Evolutionary conservation across 1,284 basidiomycete species (phyloP), one percentile per base, ranked within the genome.

Genomic region (Naganishia sp.): DNA sequence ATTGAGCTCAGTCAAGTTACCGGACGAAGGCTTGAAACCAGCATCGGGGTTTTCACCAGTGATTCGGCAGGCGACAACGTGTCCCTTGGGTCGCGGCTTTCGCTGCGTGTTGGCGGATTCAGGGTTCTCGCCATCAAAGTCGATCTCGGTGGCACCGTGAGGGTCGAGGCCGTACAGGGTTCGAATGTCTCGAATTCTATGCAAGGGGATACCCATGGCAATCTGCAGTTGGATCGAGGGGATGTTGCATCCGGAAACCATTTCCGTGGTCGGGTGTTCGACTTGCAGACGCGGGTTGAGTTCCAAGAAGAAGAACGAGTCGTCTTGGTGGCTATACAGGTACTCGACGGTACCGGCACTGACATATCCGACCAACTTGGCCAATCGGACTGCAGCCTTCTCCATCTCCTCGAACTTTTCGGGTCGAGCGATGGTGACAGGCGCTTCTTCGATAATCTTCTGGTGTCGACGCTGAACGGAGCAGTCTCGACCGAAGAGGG

Each of bases 381-480:
- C 94, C 28, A 99, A 85, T 75, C 96, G 88, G 53, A 99, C 96
- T 44, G 96, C 96, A 15, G 96, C 94, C 74, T 94, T 92, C 79
- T 99, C 96, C 96, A 99, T 99, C 80, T 94, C 83, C 78, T 94
- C 92, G 74, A 97, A 97, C 13, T 86, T 94, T 53, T 89, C 89
- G 57, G 87, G 88, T 74, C 87, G 89, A 21, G 96, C 96, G 71
- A 99, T 98, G 23, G 95, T 98, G 59, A 99, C 95, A 31, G 96
- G 96, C 10, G 96, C 96, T 80, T 99, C 96, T 81, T 99, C 96
- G 69, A 99, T 99, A 73, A 99, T 99, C 84, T 99, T 99, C 80
- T 99, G 96, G 81, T 99, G 96, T 71, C 96, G 91, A 74, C 96
- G 91, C 82, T 99, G 96, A 56, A 99, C 96, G 65, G 96, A 99